Evolutionary conservation across 768 basidiomycete species (phyloP).

Genomic region (Mycena venus): DNA sequence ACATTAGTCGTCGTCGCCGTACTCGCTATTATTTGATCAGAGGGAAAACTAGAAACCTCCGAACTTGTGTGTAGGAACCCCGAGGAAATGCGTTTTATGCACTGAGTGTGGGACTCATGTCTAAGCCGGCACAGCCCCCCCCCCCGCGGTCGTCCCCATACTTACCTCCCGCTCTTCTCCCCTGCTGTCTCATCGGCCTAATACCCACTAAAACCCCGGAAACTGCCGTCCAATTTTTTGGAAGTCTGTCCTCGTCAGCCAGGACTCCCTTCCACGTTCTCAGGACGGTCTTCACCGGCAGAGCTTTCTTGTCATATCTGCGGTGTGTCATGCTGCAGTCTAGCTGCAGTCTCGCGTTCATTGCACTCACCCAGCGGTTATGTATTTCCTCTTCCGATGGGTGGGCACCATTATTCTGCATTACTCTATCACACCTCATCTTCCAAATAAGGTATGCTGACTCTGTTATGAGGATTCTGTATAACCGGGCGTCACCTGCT

Average conservation of each 20-base stretch:
- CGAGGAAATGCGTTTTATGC: slow-evolving; percentile 12
- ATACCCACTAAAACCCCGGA: slow-evolving; percentile 42
- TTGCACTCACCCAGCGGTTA: slow-evolving; percentile 25
- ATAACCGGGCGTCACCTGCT: slow-evolving; percentile 13
- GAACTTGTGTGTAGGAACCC: background rate
- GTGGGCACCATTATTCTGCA: slow-evolving; percentile 8
- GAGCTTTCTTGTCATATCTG: slow-evolving; percentile 21
- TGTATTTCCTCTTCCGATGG: slow-evolving; percentile 3
- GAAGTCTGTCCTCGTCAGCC: slow-evolving; percentile 20
- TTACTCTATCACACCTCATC: slow-evolving; percentile 32
- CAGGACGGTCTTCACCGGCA: background rate
- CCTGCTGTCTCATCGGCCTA: background rate
- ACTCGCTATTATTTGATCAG: too few species aligned
- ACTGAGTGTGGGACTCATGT: slow-evolving; percentile 21
- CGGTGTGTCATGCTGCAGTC: slow-evolving; percentile 19
- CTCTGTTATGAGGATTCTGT: slow-evolving; percentile 31
- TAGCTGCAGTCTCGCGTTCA: slow-evolving; percentile 16
- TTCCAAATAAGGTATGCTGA: slow-evolving; percentile 39
- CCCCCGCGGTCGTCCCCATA: background rate
- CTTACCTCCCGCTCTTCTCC: slow-evolving; percentile 1
- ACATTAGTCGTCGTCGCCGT: too few species aligned
- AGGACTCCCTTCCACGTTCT: slow-evolving; percentile 30
- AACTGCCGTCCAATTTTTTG: slow-evolving; percentile 26
- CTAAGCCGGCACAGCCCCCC: slow-evolving; percentile 10
- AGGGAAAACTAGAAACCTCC: slow-evolving; percentile 1